Conservation (phyloP, 306 rosid species). For the Prinsepia uniflora region DNA sequence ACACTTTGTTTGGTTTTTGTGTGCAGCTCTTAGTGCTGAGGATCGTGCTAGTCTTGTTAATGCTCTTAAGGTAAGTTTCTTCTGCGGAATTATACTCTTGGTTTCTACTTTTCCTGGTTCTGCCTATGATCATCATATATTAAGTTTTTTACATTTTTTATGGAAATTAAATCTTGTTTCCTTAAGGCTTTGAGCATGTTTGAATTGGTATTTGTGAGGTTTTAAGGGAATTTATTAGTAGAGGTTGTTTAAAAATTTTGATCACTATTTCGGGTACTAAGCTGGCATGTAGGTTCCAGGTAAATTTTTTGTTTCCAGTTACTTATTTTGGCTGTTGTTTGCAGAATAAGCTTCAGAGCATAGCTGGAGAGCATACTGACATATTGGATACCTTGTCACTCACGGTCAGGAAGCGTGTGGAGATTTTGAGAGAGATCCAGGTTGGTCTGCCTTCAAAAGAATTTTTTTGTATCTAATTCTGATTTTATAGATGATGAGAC, state of each 20-base stretch:
- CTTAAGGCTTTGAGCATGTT: not conserved
- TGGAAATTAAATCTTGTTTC: not conserved
- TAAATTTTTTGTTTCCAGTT: not conserved
- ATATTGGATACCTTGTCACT: constrained; percentile 53
- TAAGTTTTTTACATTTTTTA: not conserved
- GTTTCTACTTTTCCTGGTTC: not conserved
- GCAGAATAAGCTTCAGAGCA: constrained; percentile 67
- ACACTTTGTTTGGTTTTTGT: not conserved
- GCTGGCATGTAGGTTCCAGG: too few relatives aligned
- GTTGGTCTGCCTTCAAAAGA: constrained; percentile 22
- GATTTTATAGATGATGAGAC: not conserved
- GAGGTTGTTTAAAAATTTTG: not conserved
- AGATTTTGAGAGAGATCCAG: constrained; percentile 76
- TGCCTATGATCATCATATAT: not conserved
- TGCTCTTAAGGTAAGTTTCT: constrained; percentile 56
- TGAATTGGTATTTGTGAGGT: not conserved
- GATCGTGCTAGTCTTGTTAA: constrained; percentile 73
- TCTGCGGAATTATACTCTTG: not conserved
- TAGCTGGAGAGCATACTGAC: constrained; percentile 72
- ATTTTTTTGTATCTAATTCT: not conserved
- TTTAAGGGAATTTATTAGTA: not conserved
- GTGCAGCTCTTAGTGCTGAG: constrained; percentile 59
- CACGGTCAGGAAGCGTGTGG: constrained; percentile 62
- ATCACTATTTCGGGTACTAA: not conserved
- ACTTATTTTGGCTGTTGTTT: not conserved